Percentiles rank a stretch among this genome's conserved stretches.
phyloP scores from a whole-genome alignment of 495 filamentous ascomycete genomes.

The Penicillium atrosanguineum region DNA sequence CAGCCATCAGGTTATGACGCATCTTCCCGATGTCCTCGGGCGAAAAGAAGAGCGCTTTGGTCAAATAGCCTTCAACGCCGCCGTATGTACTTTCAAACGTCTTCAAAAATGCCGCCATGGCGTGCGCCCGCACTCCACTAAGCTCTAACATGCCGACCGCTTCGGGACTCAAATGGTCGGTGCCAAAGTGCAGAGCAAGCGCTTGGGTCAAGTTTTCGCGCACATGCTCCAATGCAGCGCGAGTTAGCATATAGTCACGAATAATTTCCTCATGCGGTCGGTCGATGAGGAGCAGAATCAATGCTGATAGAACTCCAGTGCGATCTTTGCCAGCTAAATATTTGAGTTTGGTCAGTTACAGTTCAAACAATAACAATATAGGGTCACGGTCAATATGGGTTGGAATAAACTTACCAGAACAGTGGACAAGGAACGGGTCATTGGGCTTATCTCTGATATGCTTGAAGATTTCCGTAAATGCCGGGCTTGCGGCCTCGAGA shows the following conservation, averaged over 20 bases:
- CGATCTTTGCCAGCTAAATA: constrained; percentile 58
- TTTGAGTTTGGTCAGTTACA: not conserved
- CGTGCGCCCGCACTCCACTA: constrained; percentile 23
- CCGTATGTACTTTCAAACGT: constrained; percentile 24
- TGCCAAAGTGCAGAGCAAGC: constrained; percentile 20
- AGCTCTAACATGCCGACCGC: constrained; percentile 27
- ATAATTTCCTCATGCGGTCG: constrained; percentile 41
- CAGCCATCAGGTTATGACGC: constrained; percentile 14
- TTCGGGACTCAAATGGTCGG: constrained; percentile 21
- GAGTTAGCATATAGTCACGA: constrained; percentile 48
- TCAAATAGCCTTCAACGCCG: constrained; percentile 23
- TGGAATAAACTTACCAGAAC: constrained; percentile 48
- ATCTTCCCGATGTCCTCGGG: constrained; percentile 12
- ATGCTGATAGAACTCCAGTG: constrained; percentile 58
- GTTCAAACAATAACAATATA: not conserved
- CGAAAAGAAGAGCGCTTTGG: constrained; percentile 20
- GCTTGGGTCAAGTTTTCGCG: constrained; percentile 22
- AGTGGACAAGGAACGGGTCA: constrained; percentile 54
- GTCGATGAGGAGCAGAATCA: constrained; percentile 55
- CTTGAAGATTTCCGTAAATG: constrained; percentile 33
- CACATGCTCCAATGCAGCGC: constrained; percentile 26
- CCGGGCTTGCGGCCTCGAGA: constrained; percentile 31
- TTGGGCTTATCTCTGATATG: constrained; percentile 39
- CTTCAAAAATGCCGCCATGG: constrained; percentile 31
- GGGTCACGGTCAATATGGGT: not conserved